Conservation (phyloP, 768 basidiomycete species). For the Lactarius hatsudake region DNA sequence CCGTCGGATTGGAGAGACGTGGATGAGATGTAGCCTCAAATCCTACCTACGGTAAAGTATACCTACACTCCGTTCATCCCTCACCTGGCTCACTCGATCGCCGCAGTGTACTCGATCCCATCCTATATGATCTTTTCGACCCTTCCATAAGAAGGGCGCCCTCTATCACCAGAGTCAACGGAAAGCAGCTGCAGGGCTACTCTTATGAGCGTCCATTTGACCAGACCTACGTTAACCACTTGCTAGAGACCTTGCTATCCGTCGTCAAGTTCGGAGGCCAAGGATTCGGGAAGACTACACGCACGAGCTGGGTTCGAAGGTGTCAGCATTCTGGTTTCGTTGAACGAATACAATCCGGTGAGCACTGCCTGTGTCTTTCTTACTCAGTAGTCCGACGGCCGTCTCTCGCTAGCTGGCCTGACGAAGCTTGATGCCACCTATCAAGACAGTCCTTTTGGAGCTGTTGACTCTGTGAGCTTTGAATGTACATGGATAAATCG, state of each 20-base stretch:
- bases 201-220: slow-evolving; percentile 76
- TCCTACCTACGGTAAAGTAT: slow-evolving; percentile 77
- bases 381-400: slow-evolving; percentile 11
- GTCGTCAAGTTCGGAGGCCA: slow-evolving; percentile 87
- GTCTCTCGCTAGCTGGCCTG: slow-evolving; percentile 14
- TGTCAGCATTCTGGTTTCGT: slow-evolving; percentile 62
- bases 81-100: slow-evolving; percentile 8
- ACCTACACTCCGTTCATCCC: neutral
- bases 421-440: slow-evolving; percentile 60
- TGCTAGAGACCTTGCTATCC: slow-evolving; percentile 73
- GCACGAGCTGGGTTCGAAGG: slow-evolving; percentile 58
- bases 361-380: slow-evolving; percentile 27
- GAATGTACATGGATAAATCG: neutral
- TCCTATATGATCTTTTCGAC: slow-evolving; percentile 74
- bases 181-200: slow-evolving; percentile 64
- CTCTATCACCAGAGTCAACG: slow-evolving; percentile 51
- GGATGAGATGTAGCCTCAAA: slow-evolving; percentile 94
- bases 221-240: slow-evolving; percentile 65
- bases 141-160: slow-evolving; percentile 57
- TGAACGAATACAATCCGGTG: slow-evolving; percentile 60
- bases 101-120: slow-evolving; percentile 82
- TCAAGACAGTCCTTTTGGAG: slow-evolving; percentile 71
- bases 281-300: slow-evolving; percentile 75
- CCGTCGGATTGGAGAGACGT: slow-evolving; percentile 85
- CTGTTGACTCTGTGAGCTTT: slow-evolving; percentile 63